These are phyloP conservation scores for Psilocybe cyanescens DNA, from an alignment of 768 basidiomycete species.

Conservation along the genomic window DNA sequence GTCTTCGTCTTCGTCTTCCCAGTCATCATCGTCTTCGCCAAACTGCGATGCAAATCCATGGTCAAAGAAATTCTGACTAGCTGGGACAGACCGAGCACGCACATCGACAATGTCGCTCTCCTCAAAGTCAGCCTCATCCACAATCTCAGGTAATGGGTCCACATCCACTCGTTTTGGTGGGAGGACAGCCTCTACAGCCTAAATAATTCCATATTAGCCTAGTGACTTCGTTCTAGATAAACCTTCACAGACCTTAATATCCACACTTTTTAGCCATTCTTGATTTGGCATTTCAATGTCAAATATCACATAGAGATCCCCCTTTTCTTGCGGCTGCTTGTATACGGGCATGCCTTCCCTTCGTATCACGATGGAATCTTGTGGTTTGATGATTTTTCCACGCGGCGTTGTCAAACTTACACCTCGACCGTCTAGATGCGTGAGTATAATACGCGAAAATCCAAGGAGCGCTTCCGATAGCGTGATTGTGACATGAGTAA, in stretches of 20 bases:
- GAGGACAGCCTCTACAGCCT: constrained; percentile 69
- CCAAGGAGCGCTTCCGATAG: constrained; percentile 94
- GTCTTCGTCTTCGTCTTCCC: constrained; percentile 75
- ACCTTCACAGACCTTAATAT: constrained; percentile 50
- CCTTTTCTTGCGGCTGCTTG: constrained; percentile 67
- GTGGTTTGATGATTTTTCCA: constrained; percentile 75
- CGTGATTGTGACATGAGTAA: constrained; percentile 82
- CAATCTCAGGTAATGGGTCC: constrained; percentile 69
- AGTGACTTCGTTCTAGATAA: background rate
- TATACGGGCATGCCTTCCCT: constrained; percentile 91
- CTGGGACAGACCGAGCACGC: constrained; percentile 78
- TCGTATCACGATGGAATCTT: constrained; percentile 73
- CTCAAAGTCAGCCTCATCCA: constrained; percentile 75
- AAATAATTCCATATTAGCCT: constrained; percentile 3
- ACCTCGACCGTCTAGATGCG: constrained; percentile 94
- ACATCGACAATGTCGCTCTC: constrained; percentile 82
- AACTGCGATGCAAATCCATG: constrained; percentile 71
- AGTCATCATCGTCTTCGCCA: constrained; percentile 71
- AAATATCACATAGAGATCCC: constrained; percentile 82
- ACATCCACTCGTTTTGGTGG: constrained; percentile 80
- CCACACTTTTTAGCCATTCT: constrained; percentile 73
- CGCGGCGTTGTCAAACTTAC: constrained; percentile 76
- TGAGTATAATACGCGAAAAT: constrained; percentile 89
- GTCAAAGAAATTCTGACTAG: constrained; percentile 79
- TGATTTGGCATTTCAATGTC: constrained; percentile 88